phyloP scores from a whole-genome alignment of 306 rosid species.

The Sesbania bispinosa region DNA sequence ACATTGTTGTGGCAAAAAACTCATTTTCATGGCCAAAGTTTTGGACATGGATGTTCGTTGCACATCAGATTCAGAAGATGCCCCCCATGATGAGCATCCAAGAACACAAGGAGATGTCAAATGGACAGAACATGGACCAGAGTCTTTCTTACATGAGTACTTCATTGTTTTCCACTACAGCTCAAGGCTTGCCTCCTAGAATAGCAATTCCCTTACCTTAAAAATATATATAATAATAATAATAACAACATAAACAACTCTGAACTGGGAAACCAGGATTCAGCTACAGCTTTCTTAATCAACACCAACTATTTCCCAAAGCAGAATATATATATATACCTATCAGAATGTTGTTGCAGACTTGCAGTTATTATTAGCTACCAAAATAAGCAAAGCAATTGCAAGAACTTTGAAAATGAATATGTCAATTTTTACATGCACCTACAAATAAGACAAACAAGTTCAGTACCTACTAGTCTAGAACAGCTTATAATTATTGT shows the following conservation, averaged over 20 bases:
- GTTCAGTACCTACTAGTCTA: not conserved
- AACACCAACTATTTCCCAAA: no score
- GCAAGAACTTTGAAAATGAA: no score
- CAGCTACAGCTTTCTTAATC: no score
- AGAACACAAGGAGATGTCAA: constrained; percentile 20
- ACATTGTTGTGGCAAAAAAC: constrained; percentile 36
- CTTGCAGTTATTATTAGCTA: no score
- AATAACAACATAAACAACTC: not conserved
- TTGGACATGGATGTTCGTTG: constrained; percentile 43
- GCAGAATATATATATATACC: no score
- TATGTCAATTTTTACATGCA: not conserved
- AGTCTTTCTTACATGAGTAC: constrained; percentile 26
- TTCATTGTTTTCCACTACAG: constrained; percentile 9
- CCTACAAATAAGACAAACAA: not conserved
- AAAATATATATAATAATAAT: no score
- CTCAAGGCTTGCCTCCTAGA: not conserved
- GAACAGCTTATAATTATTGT: no score
- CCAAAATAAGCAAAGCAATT: no score
- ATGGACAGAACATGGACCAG: constrained; percentile 5
- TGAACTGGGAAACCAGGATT: not conserved
- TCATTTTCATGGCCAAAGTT: constrained; percentile 44
- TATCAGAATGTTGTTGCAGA: no score
- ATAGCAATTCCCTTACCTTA: constrained; percentile 22
- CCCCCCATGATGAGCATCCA: constrained; percentile 28
- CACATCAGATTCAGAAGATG: constrained; percentile 33